Evolutionary conservation across 1,139 yeast species (phyloP), one percentile per base, ranked within the genome.

Genomic region (Zygosaccharomyces sapae): DNA sequence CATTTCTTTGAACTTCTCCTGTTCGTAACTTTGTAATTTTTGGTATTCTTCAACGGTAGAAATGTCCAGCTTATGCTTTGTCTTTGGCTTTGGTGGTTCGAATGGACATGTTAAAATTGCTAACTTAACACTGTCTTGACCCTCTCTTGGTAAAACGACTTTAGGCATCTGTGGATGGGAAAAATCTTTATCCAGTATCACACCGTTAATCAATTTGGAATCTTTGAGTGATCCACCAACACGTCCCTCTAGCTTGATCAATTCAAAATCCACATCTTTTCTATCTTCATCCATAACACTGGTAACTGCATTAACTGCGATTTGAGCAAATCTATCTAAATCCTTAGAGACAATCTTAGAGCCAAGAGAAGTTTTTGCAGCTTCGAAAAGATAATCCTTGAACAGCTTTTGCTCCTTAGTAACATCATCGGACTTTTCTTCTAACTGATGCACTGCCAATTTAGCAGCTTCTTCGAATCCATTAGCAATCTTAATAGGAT

Each of bases 71-170:
- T 92, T 92, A 72, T 94, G 98, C 71, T 92, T 92, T 18, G 99
- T 94, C 73, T 92, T 94, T 58, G 98, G 99, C 71, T 92, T 92
- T 59, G 99, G 99, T 38, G 99, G 99, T 73, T 92, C 99, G 66
- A 92, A 92, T 59, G 99, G 97, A 72, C 97, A 90, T 1, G 99
- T 92, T 66, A 92, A 76, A 56, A 92, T 90, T 44, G 98, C 98
- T 55, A 94, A 77, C 67, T 85, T 87, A 55, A 90, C 95, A 68
- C 90, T 86, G 50, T 77, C 75, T 24, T 55, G 45, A 9, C 66
- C 67, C 5, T 59, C 65, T 33, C 53, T 58, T 24, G 68, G 63
- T 31, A 53, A 29, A 40, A 92, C 77, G 46, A 70, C 70, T 63
- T 86, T 87, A 41, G 96, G 92, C 98, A 94, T 94, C 70, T 94